Percentiles rank a stretch among this genome's conserved stretches.
Conservation (phyloP, 2,329 filamentous ascomycete species). For the Colletotrichum godetiae region DNA sequence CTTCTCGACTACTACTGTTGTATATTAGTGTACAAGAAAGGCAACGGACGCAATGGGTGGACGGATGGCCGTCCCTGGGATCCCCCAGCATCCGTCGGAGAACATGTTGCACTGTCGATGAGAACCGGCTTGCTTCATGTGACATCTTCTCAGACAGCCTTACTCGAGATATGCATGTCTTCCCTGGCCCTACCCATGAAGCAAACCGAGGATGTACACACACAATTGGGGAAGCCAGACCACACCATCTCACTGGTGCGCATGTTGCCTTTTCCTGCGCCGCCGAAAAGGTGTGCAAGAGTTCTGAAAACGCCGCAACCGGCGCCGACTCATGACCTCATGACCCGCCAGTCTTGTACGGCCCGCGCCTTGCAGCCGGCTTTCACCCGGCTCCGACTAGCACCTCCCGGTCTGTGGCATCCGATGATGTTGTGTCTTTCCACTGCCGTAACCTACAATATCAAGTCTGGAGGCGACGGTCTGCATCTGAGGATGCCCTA, state of each 20-base stretch:
- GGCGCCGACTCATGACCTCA: slow-evolving; percentile 25
- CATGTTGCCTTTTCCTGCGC: neutral
- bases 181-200: neutral
- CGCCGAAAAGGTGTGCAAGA: neutral
- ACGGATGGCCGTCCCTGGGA: slow-evolving; percentile 6
- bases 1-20: neutral
- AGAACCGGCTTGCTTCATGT: slow-evolving; percentile 14
- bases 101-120: slow-evolving; percentile 10
- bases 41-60: neutral
- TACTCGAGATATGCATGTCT: neutral
- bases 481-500: neutral
- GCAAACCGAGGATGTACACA: neutral
- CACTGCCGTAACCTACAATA: neutral
- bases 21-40: neutral
- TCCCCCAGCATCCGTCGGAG: slow-evolving; percentile 14
- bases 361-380: slow-evolving; percentile 22
- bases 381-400: slow-evolving; percentile 24
- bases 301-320: neutral
- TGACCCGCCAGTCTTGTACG: slow-evolving; percentile 14
- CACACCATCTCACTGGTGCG: neutral
- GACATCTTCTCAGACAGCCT: neutral
- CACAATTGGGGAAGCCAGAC: neutral
- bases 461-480: neutral
- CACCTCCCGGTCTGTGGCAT: slow-evolving; percentile 7
- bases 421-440: neutral